phyloP scores from a whole-genome alignment of 2,329 filamentous ascomycete species.

The Teratosphaeriaceae sp. region DNA sequence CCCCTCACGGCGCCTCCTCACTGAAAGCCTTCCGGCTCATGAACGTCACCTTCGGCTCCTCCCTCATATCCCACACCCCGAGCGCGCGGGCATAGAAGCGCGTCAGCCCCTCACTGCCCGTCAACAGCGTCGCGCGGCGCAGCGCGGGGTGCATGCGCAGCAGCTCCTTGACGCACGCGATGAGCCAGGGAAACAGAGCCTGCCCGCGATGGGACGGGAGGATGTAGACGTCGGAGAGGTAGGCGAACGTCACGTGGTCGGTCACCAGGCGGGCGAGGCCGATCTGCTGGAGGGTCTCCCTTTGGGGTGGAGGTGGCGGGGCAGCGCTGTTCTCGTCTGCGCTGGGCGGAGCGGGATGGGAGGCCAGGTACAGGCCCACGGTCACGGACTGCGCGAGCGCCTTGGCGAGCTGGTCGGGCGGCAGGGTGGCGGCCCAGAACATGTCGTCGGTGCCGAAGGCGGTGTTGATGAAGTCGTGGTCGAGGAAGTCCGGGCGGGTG shows the following conservation, averaged over 20 bases:
- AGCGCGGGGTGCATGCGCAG: conserved; percentile 16
- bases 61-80: conserved; percentile 2
- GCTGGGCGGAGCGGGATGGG: conserved; percentile 5
- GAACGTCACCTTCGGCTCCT: neutral
- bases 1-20: no score
- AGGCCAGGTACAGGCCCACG: conserved; percentile 21
- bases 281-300: conserved; percentile 17
- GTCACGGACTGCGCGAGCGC: conserved; percentile 23
- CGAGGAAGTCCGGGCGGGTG: conserved; percentile 12
- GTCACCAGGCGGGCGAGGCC: conserved; percentile 24
- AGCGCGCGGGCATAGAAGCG: conserved; percentile 5
- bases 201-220: conserved; percentile 11
- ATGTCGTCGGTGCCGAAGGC: conserved; percentile 24
- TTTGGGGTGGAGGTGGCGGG: conserved; percentile 7
- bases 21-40: conserved; percentile 4
- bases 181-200: conserved; percentile 22
- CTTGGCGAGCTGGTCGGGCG: conserved; percentile 11
- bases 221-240: conserved; percentile 24
- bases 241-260: conserved; percentile 21
- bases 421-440: conserved; percentile 24
- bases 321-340: conserved; percentile 17
- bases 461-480: conserved; percentile 21
- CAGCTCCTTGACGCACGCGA: conserved; percentile 16
- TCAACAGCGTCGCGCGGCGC: conserved; percentile 13
- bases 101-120: neutral